Conservation (phyloP, 495 filamentous ascomycete species). For the Podospora didyma region DNA sequence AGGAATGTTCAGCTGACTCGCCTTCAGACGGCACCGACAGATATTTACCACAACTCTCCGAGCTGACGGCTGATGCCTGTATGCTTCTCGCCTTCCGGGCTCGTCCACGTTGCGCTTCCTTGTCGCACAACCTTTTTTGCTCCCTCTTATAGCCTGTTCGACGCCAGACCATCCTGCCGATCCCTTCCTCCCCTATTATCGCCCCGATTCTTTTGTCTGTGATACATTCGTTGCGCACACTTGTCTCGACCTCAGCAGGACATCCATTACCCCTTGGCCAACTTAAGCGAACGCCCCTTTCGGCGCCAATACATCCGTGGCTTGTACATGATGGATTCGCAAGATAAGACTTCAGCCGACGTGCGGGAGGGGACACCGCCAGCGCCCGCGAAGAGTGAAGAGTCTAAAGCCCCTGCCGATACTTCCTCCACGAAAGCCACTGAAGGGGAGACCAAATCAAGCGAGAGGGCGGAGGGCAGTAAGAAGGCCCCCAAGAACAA, state of each 20-base stretch:
- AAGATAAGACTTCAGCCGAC: constrained; percentile 16
- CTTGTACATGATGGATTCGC: constrained; percentile 15
- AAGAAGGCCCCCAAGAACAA: constrained; percentile 35
- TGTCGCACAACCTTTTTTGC: too few relatives aligned
- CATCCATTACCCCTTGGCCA: too few relatives aligned
- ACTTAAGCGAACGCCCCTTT: neutral
- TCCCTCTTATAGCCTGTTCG: too few relatives aligned
- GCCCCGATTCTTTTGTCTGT: too few relatives aligned
- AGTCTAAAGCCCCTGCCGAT: constrained; percentile 23
- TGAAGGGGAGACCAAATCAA: constrained; percentile 22
- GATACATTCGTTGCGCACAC: too few relatives aligned
- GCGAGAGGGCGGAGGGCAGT: constrained; percentile 23
- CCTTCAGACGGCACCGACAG: too few relatives aligned
- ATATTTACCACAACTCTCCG: too few relatives aligned
- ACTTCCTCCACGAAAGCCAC: constrained; percentile 7
- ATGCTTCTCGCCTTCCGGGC: neutral
- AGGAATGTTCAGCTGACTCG: too few relatives aligned
- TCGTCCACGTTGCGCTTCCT: neutral
- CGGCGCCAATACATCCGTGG: neutral
- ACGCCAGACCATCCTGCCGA: too few relatives aligned
- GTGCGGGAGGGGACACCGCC: constrained; percentile 21
- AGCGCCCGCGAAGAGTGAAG: constrained; percentile 18
- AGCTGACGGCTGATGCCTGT: too few relatives aligned
- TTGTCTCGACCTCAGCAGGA: too few relatives aligned
- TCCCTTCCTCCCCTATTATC: too few relatives aligned